Evolutionary conservation across 1,139 yeast genomes (phyloP).

Genomic region (Blastobotrys aristatus): DNA sequence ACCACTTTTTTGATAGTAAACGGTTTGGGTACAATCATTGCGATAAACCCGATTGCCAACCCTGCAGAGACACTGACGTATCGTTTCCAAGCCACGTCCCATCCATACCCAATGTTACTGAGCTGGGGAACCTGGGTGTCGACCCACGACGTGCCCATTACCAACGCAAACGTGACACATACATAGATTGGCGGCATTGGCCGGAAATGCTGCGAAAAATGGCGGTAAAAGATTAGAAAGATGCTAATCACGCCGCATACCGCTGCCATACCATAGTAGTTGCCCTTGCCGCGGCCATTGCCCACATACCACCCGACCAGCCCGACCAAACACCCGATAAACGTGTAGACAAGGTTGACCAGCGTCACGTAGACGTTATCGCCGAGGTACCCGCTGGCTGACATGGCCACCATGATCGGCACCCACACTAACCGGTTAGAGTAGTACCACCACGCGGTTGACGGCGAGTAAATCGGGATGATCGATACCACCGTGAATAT

Average conservation of each 20-base stretch:
- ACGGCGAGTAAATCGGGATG: slow-evolving; percentile 28
- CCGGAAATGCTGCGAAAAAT: slow-evolving; percentile 27
- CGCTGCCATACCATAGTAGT: slow-evolving; percentile 32
- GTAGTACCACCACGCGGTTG: slow-evolving; percentile 29
- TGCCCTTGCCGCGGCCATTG: slow-evolving; percentile 32
- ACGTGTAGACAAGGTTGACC: slow-evolving; percentile 29
- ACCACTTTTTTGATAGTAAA: slow-evolving; percentile 27
- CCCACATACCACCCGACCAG: slow-evolving; percentile 36
- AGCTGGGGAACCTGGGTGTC: slow-evolving; percentile 17
- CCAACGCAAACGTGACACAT: slow-evolving; percentile 29
- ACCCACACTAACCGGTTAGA: slow-evolving; percentile 33
- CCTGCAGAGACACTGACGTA: slow-evolving; percentile 34
- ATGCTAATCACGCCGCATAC: slow-evolving; percentile 27
- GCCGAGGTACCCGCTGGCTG: slow-evolving; percentile 31
- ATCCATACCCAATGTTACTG: slow-evolving; percentile 30
- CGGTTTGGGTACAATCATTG: slow-evolving; percentile 33
- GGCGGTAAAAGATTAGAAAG: slow-evolving; percentile 30
- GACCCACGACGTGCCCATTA: slow-evolving; percentile 34
- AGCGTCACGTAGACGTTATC: slow-evolving; percentile 33
- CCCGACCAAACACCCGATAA: slow-evolving; percentile 32
- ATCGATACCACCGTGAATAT: slow-evolving; percentile 24
- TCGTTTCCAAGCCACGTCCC: slow-evolving; percentile 35
- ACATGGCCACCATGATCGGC: slow-evolving; percentile 31
- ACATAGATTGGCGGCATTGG: slow-evolving; percentile 33
- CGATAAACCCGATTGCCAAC: slow-evolving; percentile 30